Conservation (phyloP, 352 stramenopile genomes). For the Paralagenidium karlingii region DNA sequence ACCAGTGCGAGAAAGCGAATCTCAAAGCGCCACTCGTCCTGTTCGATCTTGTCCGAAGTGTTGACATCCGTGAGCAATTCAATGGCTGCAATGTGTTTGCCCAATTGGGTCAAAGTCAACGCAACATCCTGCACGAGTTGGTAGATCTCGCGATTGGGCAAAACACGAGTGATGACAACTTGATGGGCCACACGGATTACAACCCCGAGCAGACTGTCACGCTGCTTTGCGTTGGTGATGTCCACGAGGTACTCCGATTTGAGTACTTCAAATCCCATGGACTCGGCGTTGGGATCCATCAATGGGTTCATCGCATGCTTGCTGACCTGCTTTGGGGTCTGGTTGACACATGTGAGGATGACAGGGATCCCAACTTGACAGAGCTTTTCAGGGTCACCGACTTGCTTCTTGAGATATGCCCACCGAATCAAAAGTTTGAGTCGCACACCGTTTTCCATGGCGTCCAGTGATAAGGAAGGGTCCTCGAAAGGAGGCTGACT, state of each 20-base stretch:
- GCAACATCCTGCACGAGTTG: conserved; percentile 67
- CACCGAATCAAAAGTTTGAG: conserved; percentile 71
- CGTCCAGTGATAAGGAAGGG: conserved; percentile 62
- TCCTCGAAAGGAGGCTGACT: conserved; percentile 38
- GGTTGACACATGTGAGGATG: conserved; percentile 68
- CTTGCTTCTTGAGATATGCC: conserved; percentile 56
- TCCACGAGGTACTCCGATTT: conserved; percentile 78
- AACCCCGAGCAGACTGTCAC: conserved; percentile 76
- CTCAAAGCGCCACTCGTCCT: conserved; percentile 60
- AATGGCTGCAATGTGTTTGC: conserved; percentile 74
- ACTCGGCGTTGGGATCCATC: conserved; percentile 23
- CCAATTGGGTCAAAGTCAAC: conserved; percentile 61
- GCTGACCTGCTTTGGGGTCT: conserved; percentile 48
- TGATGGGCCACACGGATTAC: conserved; percentile 76
- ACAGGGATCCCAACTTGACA: conserved; percentile 77
- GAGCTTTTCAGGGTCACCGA: conserved; percentile 55
- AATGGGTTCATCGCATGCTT: conserved; percentile 9
- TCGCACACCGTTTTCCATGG: conserved; percentile 77
- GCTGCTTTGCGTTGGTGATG: conserved; percentile 52
- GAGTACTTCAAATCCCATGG: conserved; percentile 60
- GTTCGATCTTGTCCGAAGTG: conserved; percentile 70
- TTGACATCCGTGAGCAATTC: conserved; percentile 81
- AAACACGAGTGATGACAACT: conserved; percentile 57
- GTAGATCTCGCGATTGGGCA: conserved; percentile 67
- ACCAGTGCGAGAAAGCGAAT: conserved; percentile 73